These are phyloP conservation scores for Mycena crocata DNA, from an alignment of 768 basidiomycete genomes.

Conservation along the genomic window DNA sequence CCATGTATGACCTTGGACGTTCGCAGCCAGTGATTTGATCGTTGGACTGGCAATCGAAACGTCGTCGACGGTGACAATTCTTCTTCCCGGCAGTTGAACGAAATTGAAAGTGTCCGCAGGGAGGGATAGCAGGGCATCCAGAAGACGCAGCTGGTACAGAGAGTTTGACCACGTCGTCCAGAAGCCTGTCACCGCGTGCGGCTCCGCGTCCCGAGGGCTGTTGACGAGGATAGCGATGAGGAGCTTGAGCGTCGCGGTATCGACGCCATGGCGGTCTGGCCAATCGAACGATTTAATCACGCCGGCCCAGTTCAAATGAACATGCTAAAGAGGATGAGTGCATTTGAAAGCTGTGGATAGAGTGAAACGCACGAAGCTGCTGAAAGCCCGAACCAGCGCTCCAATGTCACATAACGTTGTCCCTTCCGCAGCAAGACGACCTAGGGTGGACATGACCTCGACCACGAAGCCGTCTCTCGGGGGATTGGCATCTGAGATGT, in stretches of 20 bases:
- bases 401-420: slow-evolving; percentile 79
- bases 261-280: slow-evolving; percentile 84
- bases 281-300: slow-evolving; percentile 90
- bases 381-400: slow-evolving; percentile 76
- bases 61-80: slow-evolving; percentile 91
- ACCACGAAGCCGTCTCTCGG: slow-evolving; percentile 77
- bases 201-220: slow-evolving; percentile 79
- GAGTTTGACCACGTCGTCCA: slow-evolving; percentile 91
- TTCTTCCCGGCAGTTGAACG: slow-evolving; percentile 83
- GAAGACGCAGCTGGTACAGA: slow-evolving; percentile 84
- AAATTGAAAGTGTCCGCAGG: slow-evolving; percentile 94
- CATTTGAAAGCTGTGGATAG: slow-evolving; percentile 8
- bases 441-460: slow-evolving; percentile 77
- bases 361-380: slow-evolving; percentile 72
- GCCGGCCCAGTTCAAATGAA: slow-evolving; percentile 80
- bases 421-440: slow-evolving; percentile 79
- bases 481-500: slow-evolving; percentile 76
- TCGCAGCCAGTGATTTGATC: slow-evolving; percentile 91
- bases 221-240: slow-evolving; percentile 89
- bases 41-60: slow-evolving; percentile 87
- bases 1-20: slow-evolving; percentile 94
- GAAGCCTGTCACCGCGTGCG: slow-evolving; percentile 86
- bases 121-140: slow-evolving; percentile 89
- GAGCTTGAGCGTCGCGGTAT: slow-evolving; percentile 90
- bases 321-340: slow-evolving; percentile 57